A percentile compares a stretch with the other conserved stretches of the same genome.
Conservation (phyloP, 2,329 filamentous ascomycete genomes). For the Alternaria brassicicola region DNA sequence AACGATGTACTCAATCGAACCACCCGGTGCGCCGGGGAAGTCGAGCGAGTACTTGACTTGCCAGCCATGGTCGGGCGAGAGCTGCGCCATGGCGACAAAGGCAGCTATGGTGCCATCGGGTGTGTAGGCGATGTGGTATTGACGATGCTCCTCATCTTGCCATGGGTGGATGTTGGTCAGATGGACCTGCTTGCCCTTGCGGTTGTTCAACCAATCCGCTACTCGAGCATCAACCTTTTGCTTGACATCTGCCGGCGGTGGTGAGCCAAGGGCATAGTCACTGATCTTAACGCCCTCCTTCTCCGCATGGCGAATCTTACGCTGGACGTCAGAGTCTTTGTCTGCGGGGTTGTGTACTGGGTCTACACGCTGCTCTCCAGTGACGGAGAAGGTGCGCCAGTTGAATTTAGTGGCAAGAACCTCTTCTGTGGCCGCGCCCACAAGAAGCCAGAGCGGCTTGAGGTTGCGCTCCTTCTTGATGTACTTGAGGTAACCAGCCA, state of each 20-base stretch:
- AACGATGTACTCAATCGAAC: constrained; percentile 84
- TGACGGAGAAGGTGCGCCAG: constrained; percentile 88
- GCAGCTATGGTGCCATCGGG: constrained; percentile 73
- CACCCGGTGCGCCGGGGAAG: constrained; percentile 84
- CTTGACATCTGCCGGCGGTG: constrained; percentile 69
- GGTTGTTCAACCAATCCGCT: constrained; percentile 76
- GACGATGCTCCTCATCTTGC: constrained; percentile 81
- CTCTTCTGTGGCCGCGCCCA: constrained; percentile 78
- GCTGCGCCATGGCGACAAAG: constrained; percentile 81
- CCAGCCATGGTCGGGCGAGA: constrained; percentile 82
- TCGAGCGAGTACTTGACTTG: constrained; percentile 97
- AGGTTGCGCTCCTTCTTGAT: constrained; percentile 73
- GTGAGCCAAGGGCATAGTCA: constrained; percentile 70
- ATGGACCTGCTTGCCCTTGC: constrained; percentile 87
- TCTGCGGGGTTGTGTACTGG: constrained; percentile 70
- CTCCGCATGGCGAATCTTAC: constrained; percentile 81
- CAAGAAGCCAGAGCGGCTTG: constrained; percentile 87
- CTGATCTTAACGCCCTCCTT: constrained; percentile 82
- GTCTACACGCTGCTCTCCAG: constrained; percentile 86
- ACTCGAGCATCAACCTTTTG: constrained; percentile 74
- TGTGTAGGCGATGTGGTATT: constrained; percentile 82
- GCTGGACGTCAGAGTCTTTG: constrained; percentile 69
- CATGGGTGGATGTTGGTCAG: constrained; percentile 88
- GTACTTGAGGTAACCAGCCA: constrained; percentile 75
- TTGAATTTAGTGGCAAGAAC: constrained; percentile 79